Conservation (phyloP, 2,329 filamentous ascomycete genomes). For the Xylariomycetidae sp. region DNA sequence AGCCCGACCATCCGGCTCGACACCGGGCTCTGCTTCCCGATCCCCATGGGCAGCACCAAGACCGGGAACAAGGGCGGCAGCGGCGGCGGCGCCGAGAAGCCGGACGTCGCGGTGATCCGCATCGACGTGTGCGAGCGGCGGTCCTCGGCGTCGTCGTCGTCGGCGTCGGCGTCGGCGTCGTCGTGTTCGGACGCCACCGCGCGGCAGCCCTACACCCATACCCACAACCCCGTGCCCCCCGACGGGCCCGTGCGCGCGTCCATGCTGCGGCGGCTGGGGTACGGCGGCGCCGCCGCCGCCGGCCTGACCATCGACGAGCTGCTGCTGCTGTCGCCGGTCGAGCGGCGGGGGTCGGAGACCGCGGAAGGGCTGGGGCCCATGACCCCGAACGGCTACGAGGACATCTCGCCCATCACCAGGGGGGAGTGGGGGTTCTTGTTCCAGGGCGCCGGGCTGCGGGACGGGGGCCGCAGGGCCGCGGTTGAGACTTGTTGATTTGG, state of each 20-base stretch:
- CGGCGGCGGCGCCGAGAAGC: background rate
- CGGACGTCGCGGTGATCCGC: too few species aligned
- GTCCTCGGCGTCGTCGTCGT: too few species aligned
- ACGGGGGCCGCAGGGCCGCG: conserved; percentile 37
- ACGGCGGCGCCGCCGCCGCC: conserved; percentile 8
- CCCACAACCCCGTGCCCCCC: too few species aligned
- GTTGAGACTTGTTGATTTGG: conserved; percentile 44
- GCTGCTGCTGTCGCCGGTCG: conserved; percentile 28
- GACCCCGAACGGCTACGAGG: conserved; percentile 55
- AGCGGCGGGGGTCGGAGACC: conserved; percentile 7
- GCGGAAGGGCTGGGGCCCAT: conserved; percentile 36
- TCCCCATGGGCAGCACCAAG: too few species aligned
- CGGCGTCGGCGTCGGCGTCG: too few species aligned
- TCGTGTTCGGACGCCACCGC: too few species aligned
- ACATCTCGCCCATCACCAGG: conserved; percentile 56
- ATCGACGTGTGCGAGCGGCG: too few species aligned
- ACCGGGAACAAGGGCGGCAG: background rate
- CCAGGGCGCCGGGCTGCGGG: conserved; percentile 39
- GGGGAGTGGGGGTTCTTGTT: conserved; percentile 60
- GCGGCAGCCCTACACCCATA: too few species aligned
- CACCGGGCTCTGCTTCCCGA: too few species aligned
- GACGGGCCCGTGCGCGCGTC: conserved; percentile 12
- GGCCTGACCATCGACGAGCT: conserved; percentile 38
- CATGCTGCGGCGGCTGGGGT: conserved; percentile 15
- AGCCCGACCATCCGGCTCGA: conserved; percentile 6